Base-by-base conservation (phyloP, 371 early-diverging fungal genomes). In the Syncephalastrum contaminatum region DNA sequence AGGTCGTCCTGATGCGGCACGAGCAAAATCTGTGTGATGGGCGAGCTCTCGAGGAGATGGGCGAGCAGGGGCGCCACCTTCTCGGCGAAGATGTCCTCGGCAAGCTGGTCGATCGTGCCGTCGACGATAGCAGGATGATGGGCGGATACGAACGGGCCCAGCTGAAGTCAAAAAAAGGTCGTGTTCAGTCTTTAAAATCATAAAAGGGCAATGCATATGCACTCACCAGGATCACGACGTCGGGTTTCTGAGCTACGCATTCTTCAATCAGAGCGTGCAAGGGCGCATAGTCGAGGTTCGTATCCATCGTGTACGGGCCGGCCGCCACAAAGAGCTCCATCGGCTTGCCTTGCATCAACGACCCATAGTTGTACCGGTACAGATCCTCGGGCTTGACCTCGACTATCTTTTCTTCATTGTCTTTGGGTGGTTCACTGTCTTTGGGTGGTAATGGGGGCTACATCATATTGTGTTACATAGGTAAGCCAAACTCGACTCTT, bases 131-230 rank as follows among this genome's bases (percentile, higher is more conserved):
- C 30, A 8, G 89, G 89, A 58, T 93, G 93, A 2, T 75, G 54
- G 15, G 80, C 72, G 21, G 90, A 84, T 6, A 96, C 70, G 72
- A 96, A 96, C 3, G 96, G 96, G 0, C 96, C 96, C 56, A 89
- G 73, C 82, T 81, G 51, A 46, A 27, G n/a, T n/a, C n/a, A 45
- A 43, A 21, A n/a, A 4, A 50, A 30, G 27, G 12, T 19, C 4
- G 14, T n/a, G 54, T 20, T 22, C n/a, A 45, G 20, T 8, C 7
- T 15, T 18, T 13, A 12, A 14, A 44, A 12, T 10, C 16, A 24
- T 0, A 51, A 12, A 3, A 16, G 49, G 15, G 7, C 18, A 16
- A 18, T 50, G 5, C 7, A 7, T 22, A 10, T 22, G n/a, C 39
- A 63, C 59, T 52, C 64, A 81, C 84, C 72, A 97, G 67, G 14